A percentile compares a stretch with the other conserved stretches of the same genome.
Conservation (phyloP, 768 basidiomycete species). For the Kwoniella dejecticola region DNA sequence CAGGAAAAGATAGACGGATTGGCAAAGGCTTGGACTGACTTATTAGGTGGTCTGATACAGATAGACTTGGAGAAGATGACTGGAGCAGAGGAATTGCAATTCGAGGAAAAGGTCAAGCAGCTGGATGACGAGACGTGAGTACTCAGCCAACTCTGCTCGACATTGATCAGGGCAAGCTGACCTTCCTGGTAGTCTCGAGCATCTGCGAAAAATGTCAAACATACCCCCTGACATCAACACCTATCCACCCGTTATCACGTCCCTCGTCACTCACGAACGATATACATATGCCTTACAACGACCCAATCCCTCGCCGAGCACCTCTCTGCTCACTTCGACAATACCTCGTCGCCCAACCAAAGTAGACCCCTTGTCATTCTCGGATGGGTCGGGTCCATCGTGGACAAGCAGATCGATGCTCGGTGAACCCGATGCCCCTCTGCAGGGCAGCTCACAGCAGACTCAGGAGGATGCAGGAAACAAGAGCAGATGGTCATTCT, state of each 20-base stretch:
- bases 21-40: slow-evolving; percentile 35
- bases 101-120: slow-evolving; percentile 27
- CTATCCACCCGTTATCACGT: slow-evolving; percentile 42
- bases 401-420: slow-evolving; percentile 45
- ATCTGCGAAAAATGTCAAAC: slow-evolving; percentile 29
- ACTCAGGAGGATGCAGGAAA: slow-evolving; percentile 22
- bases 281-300: slow-evolving; percentile 41
- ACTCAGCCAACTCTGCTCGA: background rate
- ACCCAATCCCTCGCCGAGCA: slow-evolving; percentile 40
- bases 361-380: slow-evolving; percentile 11
- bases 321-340: slow-evolving; percentile 39
- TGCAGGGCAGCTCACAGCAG: slow-evolving; percentile 3
- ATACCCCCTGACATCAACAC: slow-evolving; percentile 49
- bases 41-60: slow-evolving; percentile 34
- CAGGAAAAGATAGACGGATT: slow-evolving; percentile 33
- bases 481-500: slow-evolving; percentile 49
- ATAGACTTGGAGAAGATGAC: slow-evolving; percentile 39
- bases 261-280: slow-evolving; percentile 40
- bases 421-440: slow-evolving; percentile 45
- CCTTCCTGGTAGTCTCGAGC: slow-evolving; percentile 16
- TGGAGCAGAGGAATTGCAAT: slow-evolving; percentile 29
- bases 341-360: slow-evolving; percentile 20
- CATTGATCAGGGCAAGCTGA: background rate
- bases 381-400: slow-evolving; percentile 8
- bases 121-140: slow-evolving; percentile 34